Conservation (phyloP, 2,329 filamentous ascomycete species). For the Lasiodiplodia gonubiensis region DNA sequence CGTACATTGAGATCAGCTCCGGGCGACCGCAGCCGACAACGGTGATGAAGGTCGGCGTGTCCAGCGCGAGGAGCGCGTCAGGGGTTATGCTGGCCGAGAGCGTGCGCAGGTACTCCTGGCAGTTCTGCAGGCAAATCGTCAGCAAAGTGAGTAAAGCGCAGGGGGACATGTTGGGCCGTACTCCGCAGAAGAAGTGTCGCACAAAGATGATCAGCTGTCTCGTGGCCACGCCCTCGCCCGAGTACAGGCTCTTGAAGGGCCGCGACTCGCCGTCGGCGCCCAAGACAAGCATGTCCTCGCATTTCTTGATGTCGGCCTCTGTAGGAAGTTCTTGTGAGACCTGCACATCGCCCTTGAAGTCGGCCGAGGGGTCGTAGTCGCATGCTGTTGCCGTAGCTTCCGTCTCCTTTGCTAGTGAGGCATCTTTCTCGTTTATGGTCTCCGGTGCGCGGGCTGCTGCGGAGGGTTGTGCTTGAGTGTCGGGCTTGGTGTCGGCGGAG, state of each 20-base stretch:
- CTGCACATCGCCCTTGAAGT: conserved; percentile 44
- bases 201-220: conserved; percentile 74
- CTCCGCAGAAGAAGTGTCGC: conserved; percentile 80
- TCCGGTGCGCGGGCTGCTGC: neutral
- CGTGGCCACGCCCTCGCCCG: conserved; percentile 42
- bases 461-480: neutral
- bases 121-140: conserved; percentile 59
- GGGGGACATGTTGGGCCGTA: conserved; percentile 52
- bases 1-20: conserved; percentile 71
- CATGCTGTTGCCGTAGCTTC: conserved; percentile 3
- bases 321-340: conserved; percentile 46
- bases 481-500: neutral
- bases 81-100: conserved; percentile 64
- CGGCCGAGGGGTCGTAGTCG: conserved; percentile 35
- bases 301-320: conserved; percentile 38
- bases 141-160: neutral
- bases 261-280: conserved; percentile 43
- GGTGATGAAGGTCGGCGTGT: conserved; percentile 65
- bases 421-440: neutral
- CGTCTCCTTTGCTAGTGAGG: neutral
- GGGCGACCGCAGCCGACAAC: conserved; percentile 76
- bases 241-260: conserved; percentile 46
- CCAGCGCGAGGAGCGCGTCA: conserved; percentile 53
- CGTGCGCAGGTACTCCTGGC: conserved; percentile 73
- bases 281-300: conserved; percentile 43